These are phyloP conservation scores for Apodospora peruviana DNA, from an alignment of 495 filamentous ascomycete species.

Conservation along the genomic window DNA sequence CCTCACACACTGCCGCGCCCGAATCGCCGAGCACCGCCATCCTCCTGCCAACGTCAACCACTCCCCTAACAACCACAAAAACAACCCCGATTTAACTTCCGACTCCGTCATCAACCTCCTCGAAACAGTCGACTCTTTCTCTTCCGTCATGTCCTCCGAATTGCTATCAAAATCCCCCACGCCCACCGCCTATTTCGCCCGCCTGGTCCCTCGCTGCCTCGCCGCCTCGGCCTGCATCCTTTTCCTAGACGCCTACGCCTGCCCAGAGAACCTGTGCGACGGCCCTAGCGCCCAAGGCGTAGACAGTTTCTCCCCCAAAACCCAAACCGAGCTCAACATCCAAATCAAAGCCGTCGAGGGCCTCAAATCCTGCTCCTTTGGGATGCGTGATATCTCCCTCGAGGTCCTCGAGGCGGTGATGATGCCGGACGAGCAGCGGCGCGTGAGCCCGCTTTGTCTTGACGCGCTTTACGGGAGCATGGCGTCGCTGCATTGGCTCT, in stretches of 20 bases:
- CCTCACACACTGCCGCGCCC: slow-evolving; percentile 15
- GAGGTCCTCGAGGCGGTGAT: slow-evolving; percentile 15
- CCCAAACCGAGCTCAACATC: slow-evolving; percentile 7
- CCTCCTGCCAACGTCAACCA: neutral
- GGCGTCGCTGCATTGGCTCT: slow-evolving; percentile 21
- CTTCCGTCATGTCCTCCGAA: neutral
- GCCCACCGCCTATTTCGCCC: slow-evolving; percentile 2
- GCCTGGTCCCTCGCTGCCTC: slow-evolving; percentile 10
- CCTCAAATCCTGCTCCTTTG: slow-evolving; percentile 6
- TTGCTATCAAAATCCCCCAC: neutral
- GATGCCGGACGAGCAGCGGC: slow-evolving; percentile 8
- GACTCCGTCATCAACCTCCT: slow-evolving; percentile 9
- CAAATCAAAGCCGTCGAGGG: slow-evolving; percentile 11
- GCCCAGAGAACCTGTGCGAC: slow-evolving; percentile 20
- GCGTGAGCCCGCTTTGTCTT: slow-evolving; percentile 15
- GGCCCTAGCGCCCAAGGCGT: slow-evolving; percentile 5
- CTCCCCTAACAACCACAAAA: neutral
- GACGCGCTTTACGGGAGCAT: slow-evolving; percentile 18
- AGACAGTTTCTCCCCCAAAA: slow-evolving; percentile 1
- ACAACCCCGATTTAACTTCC: slow-evolving; percentile 7
- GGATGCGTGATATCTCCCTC: slow-evolving; percentile 9
- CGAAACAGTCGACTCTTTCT: slow-evolving; percentile 8
- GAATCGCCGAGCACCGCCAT: slow-evolving; percentile 4
- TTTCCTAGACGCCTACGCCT: slow-evolving; percentile 18
- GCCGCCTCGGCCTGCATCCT: slow-evolving; percentile 14